Evolutionary conservation across 176 grass and related monocot genomes (phyloP).

Genomic region (Oryza coarctata): DNA sequence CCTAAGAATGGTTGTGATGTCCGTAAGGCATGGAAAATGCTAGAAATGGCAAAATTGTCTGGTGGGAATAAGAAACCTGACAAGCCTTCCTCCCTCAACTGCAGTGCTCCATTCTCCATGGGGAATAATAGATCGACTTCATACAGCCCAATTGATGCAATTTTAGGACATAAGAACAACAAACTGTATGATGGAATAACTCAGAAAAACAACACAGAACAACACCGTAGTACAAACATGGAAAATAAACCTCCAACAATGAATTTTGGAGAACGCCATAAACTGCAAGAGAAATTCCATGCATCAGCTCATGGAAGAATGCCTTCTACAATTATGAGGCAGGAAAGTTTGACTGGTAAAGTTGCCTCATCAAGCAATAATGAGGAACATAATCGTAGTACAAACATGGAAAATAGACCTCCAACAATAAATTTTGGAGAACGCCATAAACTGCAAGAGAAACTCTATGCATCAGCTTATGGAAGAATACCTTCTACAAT

Average conservation of each 20-base stretch:
- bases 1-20: conserved; percentile 29
- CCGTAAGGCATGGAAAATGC: conserved; percentile 77
- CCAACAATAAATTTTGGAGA: not conserved
- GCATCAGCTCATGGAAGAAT: conserved; percentile 1
- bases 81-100: conserved; percentile 25
- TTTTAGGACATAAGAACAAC: conserved; percentile 29
- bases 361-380: conserved; percentile 14
- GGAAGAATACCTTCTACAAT: conserved; percentile 10
- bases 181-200: not conserved
- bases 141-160: conserved; percentile 36
- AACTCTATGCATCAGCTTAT: not conserved
- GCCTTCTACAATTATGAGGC: conserved; percentile 27
- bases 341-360: conserved; percentile 32
- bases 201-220: not conserved
- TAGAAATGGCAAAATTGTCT: conserved; percentile 59
- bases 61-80: conserved; percentile 35
- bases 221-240: not conserved
- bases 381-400: not conserved
- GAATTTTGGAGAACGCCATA: not conserved
- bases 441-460: not conserved
- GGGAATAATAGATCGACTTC: conserved; percentile 48
- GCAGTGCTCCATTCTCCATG: conserved; percentile 35
- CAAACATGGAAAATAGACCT: conserved; percentile 16
- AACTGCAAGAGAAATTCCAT: conserved; percentile 8
- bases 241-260: not conserved